Base-by-base conservation (phyloP, 352 stramenopile genomes). In the Phytophthora tentaculata region DNA sequence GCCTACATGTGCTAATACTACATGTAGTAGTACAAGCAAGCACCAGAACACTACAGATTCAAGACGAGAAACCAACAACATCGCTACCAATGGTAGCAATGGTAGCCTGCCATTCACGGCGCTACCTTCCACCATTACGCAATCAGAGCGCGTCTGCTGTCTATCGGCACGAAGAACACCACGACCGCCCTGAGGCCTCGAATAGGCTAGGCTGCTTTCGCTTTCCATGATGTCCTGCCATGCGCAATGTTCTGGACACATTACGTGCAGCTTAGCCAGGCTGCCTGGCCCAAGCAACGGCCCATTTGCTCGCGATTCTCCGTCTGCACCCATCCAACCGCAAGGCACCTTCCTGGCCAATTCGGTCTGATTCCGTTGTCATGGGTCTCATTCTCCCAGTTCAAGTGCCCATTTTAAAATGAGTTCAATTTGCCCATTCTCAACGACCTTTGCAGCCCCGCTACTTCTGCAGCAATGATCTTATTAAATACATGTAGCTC, bases 81-180 rank as follows among this genome's bases (percentile, higher is more conserved):
- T 19, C 29, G 28, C n/a, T n/a, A n/a, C n/a, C n/a, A n/a, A n/a
- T n/a, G n/a, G n/a, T n/a, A n/a, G n/a, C n/a, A n/a, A n/a, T n/a
- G n/a, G n/a, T n/a, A n/a, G n/a, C n/a, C n/a, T n/a, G n/a, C n/a
- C n/a, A n/a, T n/a, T n/a, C n/a, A 50, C 35, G 45, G 61, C 59
- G 49, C 32, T 39, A 48, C 37, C 50, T 19, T 61, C 28, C 28
- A 28, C 44, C 60, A 53, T 51, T 62, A 61, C 60, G 60, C 60
- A 67, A 67, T 67, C 49, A 67, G 39, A 48, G 59, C 37, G 39
- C 48, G 55, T n/a, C 6, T 8, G 43, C n/a, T 24, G 43, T 4
- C 5, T 26, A 51, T 20, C 20, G 44, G 4, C 44, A 51, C 19
- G 19, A n/a, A 14, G 43, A 24, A 12, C n/a, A n/a, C n/a, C n/a